Base-by-base conservation (phyloP, 1,284 basidiomycete genomes). In the Sanguinoderma infundibulare region DNA sequence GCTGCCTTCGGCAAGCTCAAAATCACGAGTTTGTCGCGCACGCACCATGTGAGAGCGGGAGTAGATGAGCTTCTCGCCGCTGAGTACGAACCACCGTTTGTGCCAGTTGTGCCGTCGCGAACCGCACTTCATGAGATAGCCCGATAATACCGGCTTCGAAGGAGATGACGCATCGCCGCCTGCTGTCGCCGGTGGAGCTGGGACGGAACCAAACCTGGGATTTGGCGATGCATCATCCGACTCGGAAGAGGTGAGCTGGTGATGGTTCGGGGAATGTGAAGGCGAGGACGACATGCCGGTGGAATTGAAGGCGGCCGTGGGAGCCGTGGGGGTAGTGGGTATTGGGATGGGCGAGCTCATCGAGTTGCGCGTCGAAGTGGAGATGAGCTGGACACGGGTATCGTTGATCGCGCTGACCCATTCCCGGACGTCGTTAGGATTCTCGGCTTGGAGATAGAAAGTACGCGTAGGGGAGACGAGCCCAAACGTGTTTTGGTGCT, bases 71-170 rank as follows among this genome's bases (percentile, higher is more conserved):
- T 88, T 92, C 70, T 94, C 91, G 35, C 86, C 85, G 34, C 90
- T 94, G 28, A 97, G 80, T 58, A 92, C 87, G 71, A 96, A 96
- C 92, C 93, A 96, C 46, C 95, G 81, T 78, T 99, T 99, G 61
- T 95, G 84, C 98, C 98, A 99, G 62, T 89, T 93, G 70, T 94
- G 91, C 69, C 96, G 87, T 67, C 97, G 94, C 53, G 89, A 89
- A 46, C 95, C 95, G 74, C 96, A 96, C 75, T 99, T 99, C 93
- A 98, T 97, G 63, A 99, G 80, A 75, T 99, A 99, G 2, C 96
- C 96, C 32, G 90, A 87, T 5, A 96, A 73, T 32, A 98, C 88
- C 50, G 89, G 79, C 77, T 94, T 95, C 24, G 85, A 79, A 6
- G 84, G 81, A 69, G 91, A 90, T 34, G 84, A 17, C 2, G 57